These are phyloP conservation scores for Drosera capensis DNA, from an alignment of 148 eudicot genomes.

Conservation along the genomic window DNA sequence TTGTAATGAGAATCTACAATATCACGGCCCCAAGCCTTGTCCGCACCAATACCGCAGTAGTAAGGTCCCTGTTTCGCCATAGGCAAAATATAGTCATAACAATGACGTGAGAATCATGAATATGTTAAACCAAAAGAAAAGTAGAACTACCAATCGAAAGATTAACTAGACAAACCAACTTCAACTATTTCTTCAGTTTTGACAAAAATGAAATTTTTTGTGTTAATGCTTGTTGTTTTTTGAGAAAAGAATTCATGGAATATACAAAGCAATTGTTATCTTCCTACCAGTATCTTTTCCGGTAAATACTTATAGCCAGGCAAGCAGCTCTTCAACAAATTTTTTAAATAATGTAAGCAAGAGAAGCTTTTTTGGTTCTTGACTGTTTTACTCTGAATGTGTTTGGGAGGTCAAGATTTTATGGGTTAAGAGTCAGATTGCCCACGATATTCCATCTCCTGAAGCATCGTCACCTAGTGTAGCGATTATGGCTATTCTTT, in stretches of 20 bases:
- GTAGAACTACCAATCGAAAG: neutral
- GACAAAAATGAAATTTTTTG: neutral
- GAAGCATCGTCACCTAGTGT: no score
- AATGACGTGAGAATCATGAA: neutral
- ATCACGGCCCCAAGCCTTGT: slow-evolving; percentile 38
- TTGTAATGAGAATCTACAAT: slow-evolving; percentile 46
- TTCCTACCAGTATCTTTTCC: neutral
- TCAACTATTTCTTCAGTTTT: neutral
- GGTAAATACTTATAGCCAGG: no score
- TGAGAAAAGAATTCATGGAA: neutral
- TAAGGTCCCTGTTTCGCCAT: slow-evolving; percentile 24
- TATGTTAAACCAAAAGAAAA: neutral
- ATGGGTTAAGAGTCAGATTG: no score
- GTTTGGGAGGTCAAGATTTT: no score
- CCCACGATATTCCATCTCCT: no score
- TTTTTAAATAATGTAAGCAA: no score
- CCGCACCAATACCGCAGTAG: slow-evolving; percentile 51
- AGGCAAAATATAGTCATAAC: neutral
- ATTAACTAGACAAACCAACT: neutral
- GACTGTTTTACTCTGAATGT: no score
- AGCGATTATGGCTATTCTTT: no score
- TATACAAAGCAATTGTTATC: no score
- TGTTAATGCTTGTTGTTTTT: neutral
- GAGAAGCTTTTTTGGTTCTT: no score
- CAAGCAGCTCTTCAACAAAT: no score